Conservation (phyloP, 164 flowering plant species). For the Akebia trifoliata region DNA sequence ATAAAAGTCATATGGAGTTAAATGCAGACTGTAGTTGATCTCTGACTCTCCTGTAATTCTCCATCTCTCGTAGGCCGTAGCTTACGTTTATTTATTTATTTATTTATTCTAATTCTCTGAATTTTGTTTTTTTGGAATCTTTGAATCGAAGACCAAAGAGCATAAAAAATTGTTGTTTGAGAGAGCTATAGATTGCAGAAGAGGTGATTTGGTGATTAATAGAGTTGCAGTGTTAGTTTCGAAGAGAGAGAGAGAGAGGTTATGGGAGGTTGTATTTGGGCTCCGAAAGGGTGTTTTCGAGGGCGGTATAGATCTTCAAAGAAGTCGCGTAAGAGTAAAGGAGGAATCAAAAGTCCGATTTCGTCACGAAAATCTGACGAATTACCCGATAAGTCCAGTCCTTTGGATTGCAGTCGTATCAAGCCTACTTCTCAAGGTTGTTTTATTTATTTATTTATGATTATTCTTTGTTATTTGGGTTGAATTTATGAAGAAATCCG, state of each 20-base stretch:
- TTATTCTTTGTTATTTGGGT: background rate
- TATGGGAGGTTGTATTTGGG: conserved; percentile 5
- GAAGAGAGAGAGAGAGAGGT: background rate
- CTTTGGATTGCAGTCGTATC: background rate
- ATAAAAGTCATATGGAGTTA: too few species aligned
- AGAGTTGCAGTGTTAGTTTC: background rate
- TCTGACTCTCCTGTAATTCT: too few species aligned
- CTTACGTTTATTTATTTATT: too few species aligned
- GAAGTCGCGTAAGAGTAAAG: conserved; percentile 4
- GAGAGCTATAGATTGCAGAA: too few species aligned
- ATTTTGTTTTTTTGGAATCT: too few species aligned
- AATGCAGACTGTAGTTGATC: too few species aligned
- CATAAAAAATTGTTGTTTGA: too few species aligned
- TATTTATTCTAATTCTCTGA: too few species aligned
- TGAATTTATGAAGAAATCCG: background rate
- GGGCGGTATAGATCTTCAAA: background rate
- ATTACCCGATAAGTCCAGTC: too few species aligned
- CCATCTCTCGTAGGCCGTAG: too few species aligned
- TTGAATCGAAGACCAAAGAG: too few species aligned
- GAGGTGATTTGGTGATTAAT: too few species aligned
- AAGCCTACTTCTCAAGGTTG: background rate
- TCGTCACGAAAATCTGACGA: background rate
- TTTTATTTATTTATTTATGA: background rate
- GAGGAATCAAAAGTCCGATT: background rate
- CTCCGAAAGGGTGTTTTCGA: background rate